Evolutionary conservation across 257 asterid genomes (phyloP), one percentile per base, ranked within the genome.

Genomic region (Ilex asprella): DNA sequence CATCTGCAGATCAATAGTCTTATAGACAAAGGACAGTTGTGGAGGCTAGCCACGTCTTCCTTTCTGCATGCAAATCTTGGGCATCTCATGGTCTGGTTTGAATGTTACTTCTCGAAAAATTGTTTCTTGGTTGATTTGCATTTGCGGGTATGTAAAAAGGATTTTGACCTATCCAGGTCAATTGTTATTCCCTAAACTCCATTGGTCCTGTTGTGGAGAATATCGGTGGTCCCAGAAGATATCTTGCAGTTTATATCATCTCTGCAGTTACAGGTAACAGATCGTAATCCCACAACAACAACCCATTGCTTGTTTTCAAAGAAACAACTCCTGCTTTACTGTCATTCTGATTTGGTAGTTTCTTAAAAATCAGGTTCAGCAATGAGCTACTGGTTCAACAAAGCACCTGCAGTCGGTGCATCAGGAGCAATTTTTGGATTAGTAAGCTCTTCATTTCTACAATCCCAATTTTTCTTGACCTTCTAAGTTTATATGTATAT

Each of bases 341-440:
- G 73, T 21, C 27, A 21, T 21, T 21, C 27, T 21, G 27, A 21
- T 21, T 21, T 21, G 27, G 27, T 21, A 21, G 27, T 21, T 21
- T 21, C 27, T 61, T 21, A 9, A 65, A 67, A 43, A 68, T 77
- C 83, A 91, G 96, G 96, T 82, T 78, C 95, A 61, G 75, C 85
- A 61, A 75, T 77, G 91, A 91, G 96, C 68, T 87, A 91, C 76
- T 75, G 84, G 84, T 74, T 85, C 67, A 76, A 77, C 67, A 85
- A 78, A 75, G 77, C 85, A 67, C 85, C 98, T 59, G 84, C 98
- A 29, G 95, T 87, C 60, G 98, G 96, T 61, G 94, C 98, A 72
- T 85, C 95, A 0, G 94, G 98, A 65, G 97, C 97, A 70, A 85
- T 87, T 55, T 91, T 81, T 69, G 96, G 97, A 80, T 70, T 91